A percentile compares a stretch with the other conserved stretches of the same genome.
Evolutionary conservation across 2,329 filamentous ascomycete genomes (phyloP).

Genomic region (Aspergillus thermomutatus): DNA sequence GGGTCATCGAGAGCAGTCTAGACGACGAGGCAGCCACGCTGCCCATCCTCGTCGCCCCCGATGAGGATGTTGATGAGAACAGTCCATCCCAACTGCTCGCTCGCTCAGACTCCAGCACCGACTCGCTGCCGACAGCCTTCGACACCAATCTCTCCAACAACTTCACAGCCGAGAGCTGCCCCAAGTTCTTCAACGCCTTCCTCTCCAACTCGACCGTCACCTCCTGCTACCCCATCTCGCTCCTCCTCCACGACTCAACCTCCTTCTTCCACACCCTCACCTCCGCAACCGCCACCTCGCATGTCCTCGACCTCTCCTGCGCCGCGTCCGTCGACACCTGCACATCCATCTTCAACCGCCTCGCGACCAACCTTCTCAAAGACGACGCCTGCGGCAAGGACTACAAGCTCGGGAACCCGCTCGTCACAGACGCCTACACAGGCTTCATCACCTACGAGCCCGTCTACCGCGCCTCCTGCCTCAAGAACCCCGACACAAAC

Average conservation of each 20-base stretch:
- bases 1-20: not conserved
- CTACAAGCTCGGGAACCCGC: conserved; percentile 61
- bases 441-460: conserved; percentile 74
- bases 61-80: not conserved
- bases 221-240: conserved; percentile 76
- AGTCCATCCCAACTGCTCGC: not conserved
- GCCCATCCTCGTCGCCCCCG: conserved; percentile 1
- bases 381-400: conserved; percentile 68
- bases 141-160: conserved; percentile 63
- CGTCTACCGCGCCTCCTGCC: conserved; percentile 76
- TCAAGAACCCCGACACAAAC: conserved; percentile 62
- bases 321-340: conserved; percentile 64
- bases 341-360: conserved; percentile 58
- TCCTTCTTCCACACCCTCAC: conserved; percentile 78
- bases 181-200: conserved; percentile 62
- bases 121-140: conserved; percentile 60
- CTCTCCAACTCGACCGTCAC: conserved; percentile 65
- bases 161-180: conserved; percentile 52
- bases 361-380: conserved; percentile 64
- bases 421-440: conserved; percentile 70
- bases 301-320: conserved; percentile 76
- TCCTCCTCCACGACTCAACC: conserved; percentile 78
- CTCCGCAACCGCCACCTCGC: conserved; percentile 68
- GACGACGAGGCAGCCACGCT: not conserved
- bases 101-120: conserved; percentile 9